Base-by-base conservation (phyloP, 2,329 filamentous ascomycete genomes). In the Colletotrichum cereale region DNA sequence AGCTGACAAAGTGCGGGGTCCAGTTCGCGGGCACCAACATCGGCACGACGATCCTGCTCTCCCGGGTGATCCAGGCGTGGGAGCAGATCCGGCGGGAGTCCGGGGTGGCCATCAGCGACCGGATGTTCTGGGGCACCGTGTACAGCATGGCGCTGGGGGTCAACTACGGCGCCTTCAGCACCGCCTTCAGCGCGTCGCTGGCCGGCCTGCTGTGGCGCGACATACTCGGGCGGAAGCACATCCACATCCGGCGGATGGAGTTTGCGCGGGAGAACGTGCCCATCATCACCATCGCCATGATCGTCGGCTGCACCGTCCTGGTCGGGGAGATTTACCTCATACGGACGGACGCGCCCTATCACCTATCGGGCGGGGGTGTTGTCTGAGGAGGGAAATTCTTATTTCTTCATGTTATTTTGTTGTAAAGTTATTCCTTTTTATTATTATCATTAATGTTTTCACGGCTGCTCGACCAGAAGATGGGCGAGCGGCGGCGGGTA, bases 11-110 rank as follows among this genome's bases (percentile, higher is more conserved):
- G 42, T 21, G 14, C 12, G 50, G 48, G 55, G 10, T 31, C 21
- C 72, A 93, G 91, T 94, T 93, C 75, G 90, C 92, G 0, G 92
- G 92, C 24, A 94, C 92, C 2, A 94, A 94, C 74, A 94, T 94
- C 63, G 92, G 92, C 42, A 93, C 92, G 0, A 91, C 92, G 0
- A 94, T 94, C 76, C 87, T 94, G 0, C 84, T 94, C 1, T 93
- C 88, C 11, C 89, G 92, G 3, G 87, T 93, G 8, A 88, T 94
- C 14, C 92, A 94, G 77, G 82, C 88, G 0, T 94, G 92, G 92
- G 82, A 88, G 73, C 76, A 82, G 2, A 92, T 94, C 50, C 89
- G 91, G 74, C 66, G 77, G 0, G 70, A 74, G 0, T 86, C 84
- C 48, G 80, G 80, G 0, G 80, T 78, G 1, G 79, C 84, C 0